These are phyloP conservation scores for Fusarium nelsonii DNA, from an alignment of 2,329 filamentous ascomycete genomes.

Conservation along the genomic window DNA sequence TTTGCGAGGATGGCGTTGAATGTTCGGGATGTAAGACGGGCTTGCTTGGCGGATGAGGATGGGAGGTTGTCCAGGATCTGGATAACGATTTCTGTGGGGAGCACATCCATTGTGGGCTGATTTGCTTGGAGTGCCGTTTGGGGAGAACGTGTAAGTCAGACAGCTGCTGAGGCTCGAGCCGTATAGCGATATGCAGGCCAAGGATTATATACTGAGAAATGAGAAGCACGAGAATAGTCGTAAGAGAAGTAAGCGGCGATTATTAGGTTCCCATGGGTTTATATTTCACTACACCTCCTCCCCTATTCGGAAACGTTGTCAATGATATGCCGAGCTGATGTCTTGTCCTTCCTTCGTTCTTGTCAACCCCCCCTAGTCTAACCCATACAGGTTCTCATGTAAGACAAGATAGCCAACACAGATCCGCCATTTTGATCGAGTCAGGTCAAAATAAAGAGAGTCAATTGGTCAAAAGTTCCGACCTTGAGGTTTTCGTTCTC, in stretches of 20 bases:
- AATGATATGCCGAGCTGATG: constrained; percentile 19
- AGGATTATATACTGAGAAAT: not conserved
- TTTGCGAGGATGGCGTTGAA: constrained; percentile 51
- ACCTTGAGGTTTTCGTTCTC: not conserved
- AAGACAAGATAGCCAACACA: constrained; percentile 16
- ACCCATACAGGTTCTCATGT: constrained; percentile 41
- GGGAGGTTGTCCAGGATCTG: constrained; percentile 49
- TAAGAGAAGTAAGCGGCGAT: not conserved
- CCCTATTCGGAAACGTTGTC: not conserved
- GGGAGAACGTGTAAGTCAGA: not conserved
- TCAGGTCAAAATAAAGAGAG: constrained; percentile 3
- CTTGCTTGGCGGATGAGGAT: constrained; percentile 37
- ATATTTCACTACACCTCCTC: constrained; percentile 21
- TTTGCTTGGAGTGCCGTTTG: not conserved
- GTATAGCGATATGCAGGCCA: not conserved
- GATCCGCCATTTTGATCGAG: constrained; percentile 17
- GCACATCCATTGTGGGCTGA: constrained; percentile 47
- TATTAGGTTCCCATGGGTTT: not conserved
- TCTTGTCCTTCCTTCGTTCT: constrained; percentile 11
- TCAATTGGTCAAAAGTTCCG: constrained; percentile 22
- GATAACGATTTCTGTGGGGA: constrained; percentile 50
- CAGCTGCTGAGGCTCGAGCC: not conserved
- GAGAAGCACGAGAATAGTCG: not conserved
- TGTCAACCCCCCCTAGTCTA: constrained; percentile 3
- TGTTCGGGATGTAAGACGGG: constrained; percentile 51